These are phyloP conservation scores for Vitis amurensis DNA, from an alignment of 164 flowering plant genomes.

Conservation along the genomic window DNA sequence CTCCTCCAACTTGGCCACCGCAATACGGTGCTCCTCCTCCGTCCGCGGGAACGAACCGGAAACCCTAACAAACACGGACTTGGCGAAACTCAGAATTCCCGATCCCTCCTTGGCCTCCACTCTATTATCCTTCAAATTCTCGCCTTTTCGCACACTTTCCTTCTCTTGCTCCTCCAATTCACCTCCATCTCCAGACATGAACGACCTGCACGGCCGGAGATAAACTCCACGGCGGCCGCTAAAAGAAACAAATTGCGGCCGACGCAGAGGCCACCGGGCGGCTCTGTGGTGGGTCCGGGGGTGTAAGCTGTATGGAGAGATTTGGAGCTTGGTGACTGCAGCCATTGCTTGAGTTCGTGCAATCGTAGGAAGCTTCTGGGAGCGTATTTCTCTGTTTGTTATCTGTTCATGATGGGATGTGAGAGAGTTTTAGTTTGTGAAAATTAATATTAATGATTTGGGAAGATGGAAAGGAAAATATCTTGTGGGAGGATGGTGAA, in stretches of 20 bases:
- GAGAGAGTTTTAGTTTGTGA: background rate
- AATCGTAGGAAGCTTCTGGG: no score
- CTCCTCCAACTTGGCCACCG: slow-evolving; percentile 49
- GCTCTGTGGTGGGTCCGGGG: slow-evolving; percentile 19
- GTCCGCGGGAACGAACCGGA: slow-evolving; percentile 23
- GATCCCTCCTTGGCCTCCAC: slow-evolving; percentile 21
- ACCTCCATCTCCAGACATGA: slow-evolving; percentile 43
- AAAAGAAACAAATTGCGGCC: slow-evolving; percentile 8
- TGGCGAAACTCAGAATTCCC: slow-evolving; percentile 37
- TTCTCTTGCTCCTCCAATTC: slow-evolving; percentile 21
- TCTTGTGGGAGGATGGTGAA: background rate
- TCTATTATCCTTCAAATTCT: slow-evolving; percentile 15
- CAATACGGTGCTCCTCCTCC: slow-evolving; percentile 26
- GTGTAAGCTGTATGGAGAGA: slow-evolving; percentile 33
- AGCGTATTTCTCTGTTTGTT: background rate
- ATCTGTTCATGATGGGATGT: background rate
- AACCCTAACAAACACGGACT: slow-evolving; percentile 32
- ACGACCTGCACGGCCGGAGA: slow-evolving; percentile 41
- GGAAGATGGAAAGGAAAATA: background rate
- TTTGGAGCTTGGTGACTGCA: slow-evolving; percentile 45
- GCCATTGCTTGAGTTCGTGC: slow-evolving; percentile 36
- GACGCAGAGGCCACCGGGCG: slow-evolving; percentile 7
- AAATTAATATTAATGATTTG: background rate
- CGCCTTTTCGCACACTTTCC: slow-evolving; percentile 16
- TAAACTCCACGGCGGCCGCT: slow-evolving; percentile 20